Base-by-base conservation (phyloP, 108 stramenopile genomes). In the Fistulifera pelliculosa region DNA sequence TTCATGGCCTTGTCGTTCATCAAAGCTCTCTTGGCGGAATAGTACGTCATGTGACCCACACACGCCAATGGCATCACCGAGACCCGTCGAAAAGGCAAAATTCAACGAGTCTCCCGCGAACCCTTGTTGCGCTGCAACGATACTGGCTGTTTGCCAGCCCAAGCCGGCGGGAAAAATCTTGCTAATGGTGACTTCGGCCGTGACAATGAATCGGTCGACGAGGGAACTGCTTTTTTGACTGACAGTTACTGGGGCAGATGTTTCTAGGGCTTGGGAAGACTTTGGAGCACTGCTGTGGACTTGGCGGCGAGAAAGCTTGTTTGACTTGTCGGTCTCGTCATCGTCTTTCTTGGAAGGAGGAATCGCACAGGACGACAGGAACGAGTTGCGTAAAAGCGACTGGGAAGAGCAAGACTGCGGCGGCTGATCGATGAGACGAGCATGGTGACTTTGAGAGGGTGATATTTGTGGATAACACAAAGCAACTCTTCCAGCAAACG, bases 121-220 rank as follows among this genome's bases (percentile, higher is more conserved):
- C 11, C 79, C 83, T 24, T 70, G 42, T 41, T 66, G 50, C 12
- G 62, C 64, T 15, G 87, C 87, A 38, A 88, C 26, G 43, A 85
- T 78, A 1, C 75, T 77, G 13, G 83, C 64, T 1, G 80, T 69
- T 57, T 88, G 87, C 87, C 87, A 88, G n/a, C 81, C 80, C 55
- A 87, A 87, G 22, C 87, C 87, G 21, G 87, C 87, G 24, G 87
- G 87, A 56, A 90, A 85, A 52, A 90, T 83, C 67, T 90, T 90
- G 64, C 72, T 75, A n/a, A 89, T 64, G 39, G 81, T 77, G 7
- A 83, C 87, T 66, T 89, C 83, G 19, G 73, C 76, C 14, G 79
- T 79, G 35, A 66, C 45, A 14, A 60, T 57, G 61, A 87, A 87
- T 17, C 80, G 77, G 22, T 75, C 58, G 7, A 51, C 47, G 41